These are phyloP conservation scores for Pythium dissimile DNA, from an alignment of 352 stramenopile genomes.

Conservation along the genomic window DNA sequence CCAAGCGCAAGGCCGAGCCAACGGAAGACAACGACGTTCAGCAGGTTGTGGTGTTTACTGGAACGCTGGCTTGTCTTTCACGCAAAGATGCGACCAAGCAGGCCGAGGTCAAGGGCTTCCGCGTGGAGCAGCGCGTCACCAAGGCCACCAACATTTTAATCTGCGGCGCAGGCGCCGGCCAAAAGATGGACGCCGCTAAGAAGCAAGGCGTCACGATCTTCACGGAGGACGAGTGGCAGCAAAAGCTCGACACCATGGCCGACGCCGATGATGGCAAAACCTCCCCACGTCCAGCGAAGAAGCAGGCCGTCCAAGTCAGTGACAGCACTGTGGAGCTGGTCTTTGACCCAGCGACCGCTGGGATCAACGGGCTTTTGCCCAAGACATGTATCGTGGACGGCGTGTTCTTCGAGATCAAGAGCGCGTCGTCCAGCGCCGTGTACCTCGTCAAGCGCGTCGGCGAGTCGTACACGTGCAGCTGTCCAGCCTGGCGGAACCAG, in stretches of 20 bases:
- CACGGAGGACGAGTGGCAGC: slow-evolving; percentile 32
- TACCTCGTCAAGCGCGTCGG: slow-evolving; percentile 54
- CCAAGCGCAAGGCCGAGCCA: slow-evolving; percentile 22
- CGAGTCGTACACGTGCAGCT: slow-evolving; percentile 55
- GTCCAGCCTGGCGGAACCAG: slow-evolving; percentile 67
- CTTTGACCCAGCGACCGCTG: slow-evolving; percentile 41
- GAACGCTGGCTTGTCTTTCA: slow-evolving; percentile 23
- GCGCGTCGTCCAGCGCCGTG: slow-evolving; percentile 44
- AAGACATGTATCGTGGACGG: slow-evolving; percentile 36
- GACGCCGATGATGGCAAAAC: slow-evolving; percentile 1
- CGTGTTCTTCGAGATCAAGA: slow-evolving; percentile 44
- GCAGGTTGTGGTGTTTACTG: slow-evolving; percentile 28
- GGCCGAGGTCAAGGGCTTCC: slow-evolving; percentile 27
- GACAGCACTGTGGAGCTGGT: slow-evolving; percentile 6
- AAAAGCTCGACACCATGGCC: slow-evolving; percentile 16
- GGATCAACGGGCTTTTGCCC: slow-evolving; percentile 38
- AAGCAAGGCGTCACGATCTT: slow-evolving; percentile 26
- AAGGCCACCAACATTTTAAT: slow-evolving; percentile 34
- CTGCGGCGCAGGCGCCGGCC: slow-evolving; percentile 25
- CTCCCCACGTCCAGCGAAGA: slow-evolving; percentile 7
- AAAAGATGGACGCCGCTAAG: slow-evolving; percentile 31
- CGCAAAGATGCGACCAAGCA: slow-evolving; percentile 27
- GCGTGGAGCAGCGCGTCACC: slow-evolving; percentile 23
- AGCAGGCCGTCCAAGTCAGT: not conserved
- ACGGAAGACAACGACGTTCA: not conserved